These are phyloP conservation scores for Excoecaria agallocha DNA, from an alignment of 345 rosid species.

Conservation along the genomic window DNA sequence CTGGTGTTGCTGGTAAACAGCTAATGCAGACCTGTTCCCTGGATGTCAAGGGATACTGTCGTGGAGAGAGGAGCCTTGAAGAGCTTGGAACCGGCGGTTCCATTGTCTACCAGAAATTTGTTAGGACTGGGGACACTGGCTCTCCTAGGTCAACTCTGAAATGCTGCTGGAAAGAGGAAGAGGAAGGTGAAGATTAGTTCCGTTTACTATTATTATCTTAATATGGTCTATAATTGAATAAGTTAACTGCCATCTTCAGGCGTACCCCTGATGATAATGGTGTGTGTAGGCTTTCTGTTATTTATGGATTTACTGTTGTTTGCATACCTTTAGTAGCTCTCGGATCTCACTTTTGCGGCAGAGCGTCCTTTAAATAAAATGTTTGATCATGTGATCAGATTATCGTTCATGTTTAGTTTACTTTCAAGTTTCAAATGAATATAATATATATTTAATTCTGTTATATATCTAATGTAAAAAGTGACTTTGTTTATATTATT, in stretches of 20 bases:
- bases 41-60: slow-evolving; percentile 29
- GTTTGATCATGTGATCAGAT: background rate
- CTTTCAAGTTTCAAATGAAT: too few species aligned
- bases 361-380: background rate
- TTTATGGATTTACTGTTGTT: background rate
- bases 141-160: slow-evolving; percentile 34
- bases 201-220: background rate
- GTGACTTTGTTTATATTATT: too few species aligned
- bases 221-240: background rate
- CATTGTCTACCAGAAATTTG: slow-evolving; percentile 27
- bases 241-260: slow-evolving; percentile 2
- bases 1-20: slow-evolving; percentile 3
- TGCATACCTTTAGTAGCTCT: background rate
- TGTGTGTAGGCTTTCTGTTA: background rate
- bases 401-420: background rate
- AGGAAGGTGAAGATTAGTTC: slow-evolving; percentile 13
- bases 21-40: slow-evolving; percentile 14
- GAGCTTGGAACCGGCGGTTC: slow-evolving; percentile 32
- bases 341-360: background rate
- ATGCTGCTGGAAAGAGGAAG: slow-evolving; percentile 24
- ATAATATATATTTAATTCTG: too few species aligned
- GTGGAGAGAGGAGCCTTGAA: slow-evolving; percentile 25
- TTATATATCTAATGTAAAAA: background rate
- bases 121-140: slow-evolving; percentile 4
- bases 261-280: slow-evolving; percentile 3